Percentiles rank a stretch among this genome's conserved stretches.
phyloP scores from a whole-genome alignment of 1,284 basidiomycete genomes.

The Rhodotorula sp. region DNA sequence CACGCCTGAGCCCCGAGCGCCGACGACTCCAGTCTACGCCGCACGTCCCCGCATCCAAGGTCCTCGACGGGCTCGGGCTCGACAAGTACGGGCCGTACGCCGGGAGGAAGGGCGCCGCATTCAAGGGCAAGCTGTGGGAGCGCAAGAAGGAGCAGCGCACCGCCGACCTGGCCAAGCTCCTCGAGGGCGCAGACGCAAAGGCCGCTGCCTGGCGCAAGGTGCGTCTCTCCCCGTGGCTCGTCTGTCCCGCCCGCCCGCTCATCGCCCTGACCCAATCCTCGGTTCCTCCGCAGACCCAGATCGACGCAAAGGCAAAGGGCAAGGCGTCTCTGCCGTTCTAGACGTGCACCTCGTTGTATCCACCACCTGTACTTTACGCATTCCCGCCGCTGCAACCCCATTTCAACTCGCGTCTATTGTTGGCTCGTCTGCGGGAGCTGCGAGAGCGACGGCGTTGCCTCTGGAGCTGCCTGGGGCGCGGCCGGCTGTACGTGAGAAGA shows the following conservation, averaged over 20 bases:
- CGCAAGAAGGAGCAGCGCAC: slow-evolving; percentile 29
- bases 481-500: too few species aligned
- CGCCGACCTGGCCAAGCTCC: slow-evolving; percentile 17
- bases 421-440: neutral
- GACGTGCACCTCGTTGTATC: neutral
- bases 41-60: slow-evolving; percentile 21
- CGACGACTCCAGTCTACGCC: slow-evolving; percentile 6
- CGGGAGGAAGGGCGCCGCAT: slow-evolving; percentile 37
- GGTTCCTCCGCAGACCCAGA: slow-evolving; percentile 9
- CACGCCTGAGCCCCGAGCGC: slow-evolving; percentile 3
- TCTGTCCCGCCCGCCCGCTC: neutral
- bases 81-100: slow-evolving; percentile 39
- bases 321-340: slow-evolving; percentile 35
- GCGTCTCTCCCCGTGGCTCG: neutral
- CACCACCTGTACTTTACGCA: slow-evolving; percentile 6
- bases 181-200: slow-evolving; percentile 30
- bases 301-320: slow-evolving; percentile 26
- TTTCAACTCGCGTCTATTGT: neutral
- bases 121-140: slow-evolving; percentile 44
- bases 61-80: slow-evolving; percentile 32
- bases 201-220: slow-evolving; percentile 34
- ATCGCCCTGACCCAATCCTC: neutral
- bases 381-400: too few species aligned
- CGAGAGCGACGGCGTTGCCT: too few species aligned
- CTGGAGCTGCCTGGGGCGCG: too few species aligned